Percentiles rank a stretch among this genome's conserved stretches.
Evolutionary conservation across 768 basidiomycete genomes (phyloP).

Genomic region (Cystobasidium ongulense): DNA sequence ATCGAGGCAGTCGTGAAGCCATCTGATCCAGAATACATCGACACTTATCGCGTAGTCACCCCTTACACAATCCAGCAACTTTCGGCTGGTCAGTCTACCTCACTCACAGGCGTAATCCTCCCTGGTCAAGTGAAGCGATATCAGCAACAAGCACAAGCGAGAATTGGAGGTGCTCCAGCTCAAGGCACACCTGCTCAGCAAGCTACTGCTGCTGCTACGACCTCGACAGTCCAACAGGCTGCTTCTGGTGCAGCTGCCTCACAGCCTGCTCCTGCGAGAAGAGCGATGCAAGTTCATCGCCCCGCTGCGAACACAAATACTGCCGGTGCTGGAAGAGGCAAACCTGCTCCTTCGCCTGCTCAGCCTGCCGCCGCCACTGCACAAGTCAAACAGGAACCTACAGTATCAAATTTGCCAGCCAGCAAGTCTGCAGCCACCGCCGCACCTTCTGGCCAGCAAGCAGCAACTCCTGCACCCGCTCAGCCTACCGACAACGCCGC

Average conservation of each 20-base stretch:
- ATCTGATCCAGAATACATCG: conserved; percentile 28
- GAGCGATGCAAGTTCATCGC: not conserved
- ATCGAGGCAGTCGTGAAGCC: conserved; percentile 55
- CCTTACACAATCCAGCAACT: conserved; percentile 43
- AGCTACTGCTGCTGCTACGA: not conserved
- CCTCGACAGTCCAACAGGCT: not conserved
- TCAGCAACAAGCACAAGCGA: not conserved
- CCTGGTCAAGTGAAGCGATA: not conserved
- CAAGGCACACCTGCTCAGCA: not conserved
- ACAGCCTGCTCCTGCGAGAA: not conserved
- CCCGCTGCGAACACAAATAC: not conserved
- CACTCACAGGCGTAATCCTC: not conserved
- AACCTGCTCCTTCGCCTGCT: not conserved
- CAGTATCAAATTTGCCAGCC: not conserved
- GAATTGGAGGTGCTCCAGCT: not conserved
- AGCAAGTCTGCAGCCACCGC: not conserved
- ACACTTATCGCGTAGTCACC: conserved; percentile 44
- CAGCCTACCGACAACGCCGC: not conserved
- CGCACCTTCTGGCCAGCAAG: not conserved
- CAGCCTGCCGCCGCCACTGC: not conserved
- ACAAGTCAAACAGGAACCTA: conserved; percentile 33
- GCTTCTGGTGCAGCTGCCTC: not conserved
- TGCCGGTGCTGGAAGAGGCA: not conserved
- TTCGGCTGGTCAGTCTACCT: not conserved
- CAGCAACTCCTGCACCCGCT: not conserved